A percentile compares a stretch with the other conserved stretches of the same genome.
These are phyloP conservation scores for Candida labiduridarum DNA, from an alignment of 1,139 yeast species.

Conservation along the genomic window DNA sequence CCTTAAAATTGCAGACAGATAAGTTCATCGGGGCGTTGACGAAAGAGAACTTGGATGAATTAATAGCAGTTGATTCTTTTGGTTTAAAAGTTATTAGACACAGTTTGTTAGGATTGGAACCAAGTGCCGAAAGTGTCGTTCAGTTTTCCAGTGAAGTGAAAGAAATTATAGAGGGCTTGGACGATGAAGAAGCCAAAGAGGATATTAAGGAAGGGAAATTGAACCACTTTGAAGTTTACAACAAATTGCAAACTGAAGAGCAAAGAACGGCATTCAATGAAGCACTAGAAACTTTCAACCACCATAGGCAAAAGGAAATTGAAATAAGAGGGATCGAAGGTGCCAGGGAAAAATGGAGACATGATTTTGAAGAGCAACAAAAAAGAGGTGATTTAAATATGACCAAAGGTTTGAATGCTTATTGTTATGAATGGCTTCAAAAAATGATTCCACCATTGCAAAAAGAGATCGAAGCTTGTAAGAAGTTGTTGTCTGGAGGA, in stretches of 20 bases:
- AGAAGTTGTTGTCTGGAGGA: constrained; percentile 28
- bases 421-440: constrained; percentile 77
- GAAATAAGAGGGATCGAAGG: constrained; percentile 84
- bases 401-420: constrained; percentile 65
- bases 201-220: constrained; percentile 12
- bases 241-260: constrained; percentile 49
- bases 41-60: constrained; percentile 54
- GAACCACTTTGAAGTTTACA: constrained; percentile 69
- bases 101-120: constrained; percentile 66
- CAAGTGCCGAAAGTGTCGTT: constrained; percentile 9
- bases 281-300: constrained; percentile 68
- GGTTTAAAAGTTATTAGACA: constrained; percentile 84
- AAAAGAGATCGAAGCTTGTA: constrained; percentile 60
- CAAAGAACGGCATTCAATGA: constrained; percentile 62
- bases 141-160: constrained; percentile 26
- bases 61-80: constrained; percentile 73
- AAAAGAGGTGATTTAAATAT: constrained; percentile 62
- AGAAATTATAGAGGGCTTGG: constrained; percentile 39
- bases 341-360: constrained; percentile 87
- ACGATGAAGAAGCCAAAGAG: constrained; percentile 21
- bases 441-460: constrained; percentile 69
- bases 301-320: constrained; percentile 70
- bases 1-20: constrained; percentile 30
- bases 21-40: constrained; percentile 35
- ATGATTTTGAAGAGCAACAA: constrained; percentile 72